phyloP scores from a whole-genome alignment of 495 filamentous ascomycete genomes.

The Apiosordaria backusii region DNA sequence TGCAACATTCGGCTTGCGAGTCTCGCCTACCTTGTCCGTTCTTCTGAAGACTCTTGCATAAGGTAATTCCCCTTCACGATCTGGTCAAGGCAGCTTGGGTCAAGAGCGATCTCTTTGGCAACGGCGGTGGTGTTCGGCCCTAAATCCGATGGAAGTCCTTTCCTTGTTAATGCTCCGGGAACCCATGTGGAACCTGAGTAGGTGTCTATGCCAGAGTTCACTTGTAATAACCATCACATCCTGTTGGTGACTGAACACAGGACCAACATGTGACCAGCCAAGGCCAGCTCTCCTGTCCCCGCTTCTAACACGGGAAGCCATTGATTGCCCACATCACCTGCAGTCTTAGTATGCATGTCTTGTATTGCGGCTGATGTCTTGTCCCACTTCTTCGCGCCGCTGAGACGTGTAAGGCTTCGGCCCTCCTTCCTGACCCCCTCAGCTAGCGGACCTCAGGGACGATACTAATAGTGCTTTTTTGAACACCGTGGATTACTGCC shows the following conservation, averaged over 20 bases:
- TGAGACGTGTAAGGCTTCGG: neutral
- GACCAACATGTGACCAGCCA: neutral
- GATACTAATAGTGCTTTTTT: neutral
- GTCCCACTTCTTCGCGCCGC: neutral
- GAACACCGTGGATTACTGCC: neutral
- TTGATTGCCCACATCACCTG: neutral
- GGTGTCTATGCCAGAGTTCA: neutral
- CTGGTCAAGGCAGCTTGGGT: neutral
- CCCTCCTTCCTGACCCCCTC: neutral
- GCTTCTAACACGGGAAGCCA: neutral
- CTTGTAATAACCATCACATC: neutral
- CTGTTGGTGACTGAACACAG: neutral
- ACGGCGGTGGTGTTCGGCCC: neutral
- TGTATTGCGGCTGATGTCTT: constrained; percentile 3
- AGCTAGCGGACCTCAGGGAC: neutral
- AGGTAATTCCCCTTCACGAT: neutral
- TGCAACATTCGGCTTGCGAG: neutral
- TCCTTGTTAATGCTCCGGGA: neutral
- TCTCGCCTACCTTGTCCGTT: neutral
- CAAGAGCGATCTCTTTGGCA: too few relatives aligned
- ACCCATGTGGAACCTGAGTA: neutral
- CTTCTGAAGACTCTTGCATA: neutral
- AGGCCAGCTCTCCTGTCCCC: neutral
- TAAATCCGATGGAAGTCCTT: neutral
- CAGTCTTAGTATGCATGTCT: neutral